Base-by-base conservation (phyloP, 2,329 filamentous ascomycete genomes). In the Penicillium italicum region DNA sequence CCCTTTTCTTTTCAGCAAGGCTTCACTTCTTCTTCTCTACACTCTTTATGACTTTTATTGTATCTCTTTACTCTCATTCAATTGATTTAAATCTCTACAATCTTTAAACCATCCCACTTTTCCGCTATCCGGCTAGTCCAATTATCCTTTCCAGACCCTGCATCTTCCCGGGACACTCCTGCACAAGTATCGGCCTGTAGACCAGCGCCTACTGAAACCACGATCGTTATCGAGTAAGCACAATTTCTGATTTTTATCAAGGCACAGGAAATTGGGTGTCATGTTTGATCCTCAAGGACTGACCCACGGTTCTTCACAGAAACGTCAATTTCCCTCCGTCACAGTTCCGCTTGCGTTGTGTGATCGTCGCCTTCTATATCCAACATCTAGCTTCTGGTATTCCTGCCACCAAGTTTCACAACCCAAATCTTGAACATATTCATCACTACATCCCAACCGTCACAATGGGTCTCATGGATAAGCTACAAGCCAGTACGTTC, bases 381-480 rank as follows among this genome's bases (percentile, higher is more conserved):
- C 44, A 38, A 33, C 37, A 42, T 18, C 18, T 18, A 24, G 14
- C 12, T 12, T 20, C n/a, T 20, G 18, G 20, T 14, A 26, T 30
- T 43, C n/a, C n/a, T 28, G 4, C 16, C n/a, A 18, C 28, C 50
- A 28, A 44, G 8, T 45, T 45, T n/a, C 10, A 7, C 9, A 11
- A 22, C 12, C 4, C 26, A 22, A 30, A 10, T 34, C 26, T 52
- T 5, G 7, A 38, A n/a, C 9, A 28, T 40, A 28, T 42, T 34
- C 36, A 31, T 41, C 42, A 18, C 46, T 43, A 50, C 50, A 56
- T 43, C 42, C 26, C 42, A 42, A 31, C 38, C 26, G 26, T 50
- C 65, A 75, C 64, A 64, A 80, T 80, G 78, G 76, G 77, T 68
- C 68, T 81, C 65, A 70, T 80, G 51, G 77, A 79, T 53, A 81